phyloP scores from a whole-genome alignment of 2,329 filamentous ascomycete genomes.

The Xylariaceae sp. region DNA sequence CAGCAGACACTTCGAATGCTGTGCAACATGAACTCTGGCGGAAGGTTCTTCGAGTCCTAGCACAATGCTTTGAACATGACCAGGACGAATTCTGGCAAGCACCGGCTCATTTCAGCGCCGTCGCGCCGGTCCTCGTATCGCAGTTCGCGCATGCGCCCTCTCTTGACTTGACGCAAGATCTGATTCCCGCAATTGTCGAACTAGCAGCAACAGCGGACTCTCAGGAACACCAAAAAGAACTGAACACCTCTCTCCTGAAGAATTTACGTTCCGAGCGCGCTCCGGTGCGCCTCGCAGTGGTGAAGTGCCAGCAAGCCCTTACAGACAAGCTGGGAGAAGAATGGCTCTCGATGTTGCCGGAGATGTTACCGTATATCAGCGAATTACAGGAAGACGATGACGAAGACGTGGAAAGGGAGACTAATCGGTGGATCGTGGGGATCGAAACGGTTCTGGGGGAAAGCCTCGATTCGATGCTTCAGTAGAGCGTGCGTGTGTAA shows the following conservation, averaged over 20 bases:
- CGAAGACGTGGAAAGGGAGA: conserved; percentile 85
- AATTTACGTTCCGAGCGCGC: conserved; percentile 71
- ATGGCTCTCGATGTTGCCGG: conserved; percentile 84
- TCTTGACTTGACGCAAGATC: conserved; percentile 43
- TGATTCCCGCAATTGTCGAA: conserved; percentile 73
- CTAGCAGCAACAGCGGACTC: conserved; percentile 78
- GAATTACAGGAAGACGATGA: conserved; percentile 96
- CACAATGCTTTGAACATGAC: conserved; percentile 78
- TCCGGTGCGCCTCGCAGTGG: conserved; percentile 71
- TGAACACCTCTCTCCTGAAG: conserved; percentile 75
- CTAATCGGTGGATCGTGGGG: conserved; percentile 80
- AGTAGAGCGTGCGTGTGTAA: conserved; percentile 45
- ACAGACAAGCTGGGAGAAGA: conserved; percentile 84
- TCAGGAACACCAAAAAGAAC: conserved; percentile 82
- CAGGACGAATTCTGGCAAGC: conserved; percentile 96
- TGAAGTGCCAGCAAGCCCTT: conserved; percentile 75
- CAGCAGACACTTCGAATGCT: conserved; percentile 41
- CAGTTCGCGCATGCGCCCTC: conserved; percentile 55
- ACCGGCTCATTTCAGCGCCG: conserved; percentile 74
- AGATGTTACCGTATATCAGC: conserved; percentile 95
- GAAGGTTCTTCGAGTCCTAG: conserved; percentile 66
- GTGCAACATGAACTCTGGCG: conserved; percentile 61
- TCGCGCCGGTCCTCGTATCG: conserved; percentile 64
- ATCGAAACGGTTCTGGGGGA: conserved; percentile 90
- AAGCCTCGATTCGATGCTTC: conserved; percentile 86